phyloP scores from a whole-genome alignment of 768 basidiomycete genomes.

The Leccinum boreale region DNA sequence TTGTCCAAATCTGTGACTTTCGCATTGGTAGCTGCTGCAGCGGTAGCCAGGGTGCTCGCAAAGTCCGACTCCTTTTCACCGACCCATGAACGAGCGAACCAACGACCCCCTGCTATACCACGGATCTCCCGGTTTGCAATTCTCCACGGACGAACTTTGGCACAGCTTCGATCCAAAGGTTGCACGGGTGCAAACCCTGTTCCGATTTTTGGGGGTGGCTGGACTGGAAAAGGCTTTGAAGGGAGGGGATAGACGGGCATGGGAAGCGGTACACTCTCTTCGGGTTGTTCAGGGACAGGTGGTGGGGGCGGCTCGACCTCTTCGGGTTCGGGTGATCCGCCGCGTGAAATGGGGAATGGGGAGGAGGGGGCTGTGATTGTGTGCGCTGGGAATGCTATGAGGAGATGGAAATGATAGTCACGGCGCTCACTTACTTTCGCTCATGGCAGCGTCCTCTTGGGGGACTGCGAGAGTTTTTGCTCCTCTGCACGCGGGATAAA shows the following conservation, averaged over 20 bases:
- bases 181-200: conserved; percentile 67
- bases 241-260: conserved; percentile 75
- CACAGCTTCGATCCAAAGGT: conserved; percentile 61
- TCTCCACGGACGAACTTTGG: conserved; percentile 70
- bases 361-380: conserved; percentile 74
- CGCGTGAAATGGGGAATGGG: conserved; percentile 42
- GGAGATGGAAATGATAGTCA: background rate
- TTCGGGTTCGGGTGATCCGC: conserved; percentile 51
- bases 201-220: conserved; percentile 71
- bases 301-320: conserved; percentile 27
- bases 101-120: conserved; percentile 80
- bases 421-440: conserved; percentile 52
- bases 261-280: conserved; percentile 49
- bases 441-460: conserved; percentile 50
- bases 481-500: conserved; percentile 26
- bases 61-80: conserved; percentile 77
- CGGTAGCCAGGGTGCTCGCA: conserved; percentile 35
- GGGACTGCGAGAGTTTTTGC: conserved; percentile 29
- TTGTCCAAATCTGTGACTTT: conserved; percentile 29
- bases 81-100: conserved; percentile 81
- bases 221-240: conserved; percentile 80
- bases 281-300: conserved; percentile 30
- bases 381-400: conserved; percentile 40
- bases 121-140: conserved; percentile 72
- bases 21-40: conserved; percentile 26